Conservation (phyloP, 495 filamentous ascomycete species). For the Neurospora sp. region DNA sequence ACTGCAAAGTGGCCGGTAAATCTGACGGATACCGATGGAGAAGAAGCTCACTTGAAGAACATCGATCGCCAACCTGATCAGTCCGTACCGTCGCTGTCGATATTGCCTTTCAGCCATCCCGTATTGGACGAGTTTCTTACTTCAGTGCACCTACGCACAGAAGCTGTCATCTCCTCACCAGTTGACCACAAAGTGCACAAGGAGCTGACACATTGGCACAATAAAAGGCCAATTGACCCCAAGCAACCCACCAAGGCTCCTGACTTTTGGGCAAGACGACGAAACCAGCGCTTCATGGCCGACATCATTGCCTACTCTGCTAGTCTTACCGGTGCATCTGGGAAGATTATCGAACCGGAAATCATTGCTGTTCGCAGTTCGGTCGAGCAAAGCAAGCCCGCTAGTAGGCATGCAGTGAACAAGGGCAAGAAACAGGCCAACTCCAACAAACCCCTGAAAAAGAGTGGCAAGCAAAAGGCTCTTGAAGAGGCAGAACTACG, state of each 20-base stretch:
- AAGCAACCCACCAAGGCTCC: slow-evolving; percentile 21
- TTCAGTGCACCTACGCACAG: slow-evolving; percentile 38
- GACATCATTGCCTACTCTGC: slow-evolving; percentile 61
- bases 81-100: slow-evolving; percentile 2
- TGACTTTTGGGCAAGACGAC: slow-evolving; percentile 18
- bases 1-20: neutral
- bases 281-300: slow-evolving; percentile 46
- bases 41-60: slow-evolving; percentile 3
- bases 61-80: neutral
- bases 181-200: slow-evolving; percentile 32
- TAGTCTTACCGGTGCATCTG: slow-evolving; percentile 55
- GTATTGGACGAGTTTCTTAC: slow-evolving; percentile 49
- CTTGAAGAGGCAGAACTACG: slow-evolving; percentile 15
- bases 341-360: slow-evolving; percentile 54
- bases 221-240: slow-evolving; percentile 38
- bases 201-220: slow-evolving; percentile 60
- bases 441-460: slow-evolving; percentile 14
- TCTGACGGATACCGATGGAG: neutral
- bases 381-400: slow-evolving; percentile 12
- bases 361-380: slow-evolving; percentile 36
- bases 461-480: slow-evolving; percentile 16
- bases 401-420: slow-evolving; percentile 11
- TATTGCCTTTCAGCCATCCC: slow-evolving; percentile 53
- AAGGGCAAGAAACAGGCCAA: slow-evolving; percentile 18
- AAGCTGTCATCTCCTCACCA: slow-evolving; percentile 11